Conservation (phyloP, 257 asterid species). For the Plantago major region DNA sequence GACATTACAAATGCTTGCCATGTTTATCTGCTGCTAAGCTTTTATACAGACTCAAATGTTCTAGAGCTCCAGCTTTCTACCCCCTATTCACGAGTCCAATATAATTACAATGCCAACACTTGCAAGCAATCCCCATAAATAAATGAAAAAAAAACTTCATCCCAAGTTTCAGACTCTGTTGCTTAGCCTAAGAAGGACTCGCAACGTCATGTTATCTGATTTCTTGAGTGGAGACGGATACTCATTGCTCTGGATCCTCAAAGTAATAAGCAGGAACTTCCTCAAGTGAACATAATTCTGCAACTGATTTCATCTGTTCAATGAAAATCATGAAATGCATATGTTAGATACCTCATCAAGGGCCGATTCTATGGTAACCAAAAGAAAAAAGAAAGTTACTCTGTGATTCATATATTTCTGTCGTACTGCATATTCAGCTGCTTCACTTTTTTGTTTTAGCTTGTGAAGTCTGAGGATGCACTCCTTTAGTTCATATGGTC, state of each 20-base stretch:
- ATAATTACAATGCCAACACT: no score
- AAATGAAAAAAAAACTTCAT: no score
- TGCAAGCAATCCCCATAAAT: no score
- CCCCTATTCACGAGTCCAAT: no score
- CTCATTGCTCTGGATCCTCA: conserved; percentile 28
- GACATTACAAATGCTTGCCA: no score
- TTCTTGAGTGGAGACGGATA: conserved; percentile 4
- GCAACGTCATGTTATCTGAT: not conserved
- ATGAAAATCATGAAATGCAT: conserved; percentile 14
- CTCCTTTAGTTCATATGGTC: conserved; percentile 53
- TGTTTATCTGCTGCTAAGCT: no score
- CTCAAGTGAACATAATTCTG: conserved; percentile 27
- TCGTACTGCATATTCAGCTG: conserved; percentile 28
- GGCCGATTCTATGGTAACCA: conserved; percentile 1
- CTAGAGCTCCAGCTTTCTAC: no score
- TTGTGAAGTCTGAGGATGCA: conserved; percentile 48
- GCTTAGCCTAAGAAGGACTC: no score
- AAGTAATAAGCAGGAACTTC: conserved; percentile 33
- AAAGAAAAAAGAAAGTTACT: conserved; percentile 23
- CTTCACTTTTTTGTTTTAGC: conserved; percentile 29
- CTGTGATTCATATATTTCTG: conserved; percentile 46
- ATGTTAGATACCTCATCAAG: not conserved
- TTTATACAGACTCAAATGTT: no score
- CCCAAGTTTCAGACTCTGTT: no score
- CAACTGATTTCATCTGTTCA: conserved; percentile 44